Conservation (phyloP, 192 early-diverging fungal species). For the Coemansia sp. region DNA sequence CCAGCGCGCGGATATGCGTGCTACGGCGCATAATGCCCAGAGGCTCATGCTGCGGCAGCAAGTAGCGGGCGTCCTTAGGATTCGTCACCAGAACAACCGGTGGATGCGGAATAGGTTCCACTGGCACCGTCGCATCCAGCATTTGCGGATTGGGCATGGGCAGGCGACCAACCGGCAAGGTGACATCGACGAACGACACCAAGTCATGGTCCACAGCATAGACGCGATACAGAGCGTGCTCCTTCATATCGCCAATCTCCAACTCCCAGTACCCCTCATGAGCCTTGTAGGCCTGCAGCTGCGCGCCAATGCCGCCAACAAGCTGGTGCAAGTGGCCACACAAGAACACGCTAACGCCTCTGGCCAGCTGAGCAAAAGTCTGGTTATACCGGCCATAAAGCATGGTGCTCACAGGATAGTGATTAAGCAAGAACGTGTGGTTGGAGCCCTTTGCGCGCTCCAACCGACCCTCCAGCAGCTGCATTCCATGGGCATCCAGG, state of each 20-base stretch:
- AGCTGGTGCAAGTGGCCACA: constrained; percentile 87
- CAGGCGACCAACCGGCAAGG: constrained; percentile 60
- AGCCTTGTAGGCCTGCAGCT: constrained; percentile 65
- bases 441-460: constrained; percentile 58
- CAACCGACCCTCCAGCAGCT: constrained; percentile 61
- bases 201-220: constrained; percentile 85
- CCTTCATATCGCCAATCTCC: constrained; percentile 88
- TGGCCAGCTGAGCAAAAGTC: constrained; percentile 60
- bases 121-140: constrained; percentile 12
- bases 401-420: constrained; percentile 81
- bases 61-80: constrained; percentile 80
- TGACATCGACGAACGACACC: constrained; percentile 75
- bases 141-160: constrained; percentile 52
- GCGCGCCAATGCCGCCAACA: constrained; percentile 52
- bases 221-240: constrained; percentile 81
- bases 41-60: constrained; percentile 72
- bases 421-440: constrained; percentile 50
- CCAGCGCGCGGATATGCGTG: constrained; percentile 72
- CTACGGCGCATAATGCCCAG: constrained; percentile 59
- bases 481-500: constrained; percentile 71
- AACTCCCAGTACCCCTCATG: constrained; percentile 71
- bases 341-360: constrained; percentile 70
- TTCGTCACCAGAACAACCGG: constrained; percentile 84
- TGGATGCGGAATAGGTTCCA: constrained; percentile 51
- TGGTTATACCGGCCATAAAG: constrained; percentile 65